Base-by-base conservation (phyloP, 257 asterid genomes). In the Penstemon newberryi region DNA sequence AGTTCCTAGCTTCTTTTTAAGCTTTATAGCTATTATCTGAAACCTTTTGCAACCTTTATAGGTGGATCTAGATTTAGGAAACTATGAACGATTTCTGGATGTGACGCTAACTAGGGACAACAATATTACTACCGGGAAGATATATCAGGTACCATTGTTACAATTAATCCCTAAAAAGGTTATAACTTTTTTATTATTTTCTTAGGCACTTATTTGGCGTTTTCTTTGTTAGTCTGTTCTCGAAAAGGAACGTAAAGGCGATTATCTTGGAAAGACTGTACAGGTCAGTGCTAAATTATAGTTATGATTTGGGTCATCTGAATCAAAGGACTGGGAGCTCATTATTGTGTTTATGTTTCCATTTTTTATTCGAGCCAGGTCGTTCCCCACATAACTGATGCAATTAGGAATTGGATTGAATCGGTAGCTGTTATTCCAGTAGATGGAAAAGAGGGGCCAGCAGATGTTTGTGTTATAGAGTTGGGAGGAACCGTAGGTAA, bases 401-500 rank as follows among this genome's bases (percentile, higher is more conserved):
- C 92, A 63, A 91, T 94, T 70, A 87, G 82, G 89, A 70, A 91
- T 75, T 91, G 97, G 99, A 86, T 94, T 59, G 96, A 91, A 78
- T 73, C 84, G 3, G 98, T 94, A 62, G 79, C 99, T 71, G 69
- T 56, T 51, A 86, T 82, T 73, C 96, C 96, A 9, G 99, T 94
- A 54, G 99, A 94, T 72, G 96, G 96, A 66, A 78, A 85, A 68
- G 96, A 91, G 49, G 97, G 88, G 19, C 90, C 98, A 58, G 98
- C 99, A 19, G 96, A 91, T 84, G 96, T 94, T 70, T 94, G 99
- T 77, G 99, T 94, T 67, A 91, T 94, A 77, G 99, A 94, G 69
- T 73, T 94, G 88, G 98, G 99, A 73, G 99, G 99, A 60, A 94
- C 97, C 68, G 99, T 94, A 70, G 99, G 99, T 94, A 86, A 70